phyloP scores from a whole-genome alignment of 192 early-diverging fungal genomes.

The Entrophospora sp. region DNA sequence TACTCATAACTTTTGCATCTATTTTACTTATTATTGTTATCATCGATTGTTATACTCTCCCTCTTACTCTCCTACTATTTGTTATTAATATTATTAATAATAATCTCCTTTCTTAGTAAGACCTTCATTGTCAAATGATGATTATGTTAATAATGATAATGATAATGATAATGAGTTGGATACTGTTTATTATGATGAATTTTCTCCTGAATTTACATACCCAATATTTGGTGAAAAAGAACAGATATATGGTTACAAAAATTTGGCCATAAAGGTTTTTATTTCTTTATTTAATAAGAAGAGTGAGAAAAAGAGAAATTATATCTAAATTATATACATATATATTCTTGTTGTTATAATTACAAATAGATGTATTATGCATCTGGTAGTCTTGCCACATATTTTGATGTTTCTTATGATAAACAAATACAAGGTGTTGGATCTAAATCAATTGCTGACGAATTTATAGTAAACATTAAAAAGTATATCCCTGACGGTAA shows the following conservation, averaged over 20 bases:
- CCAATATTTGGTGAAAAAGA: conserved; percentile 84
- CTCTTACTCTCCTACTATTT: no score
- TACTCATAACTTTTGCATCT: no score
- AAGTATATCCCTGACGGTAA: conserved; percentile 50
- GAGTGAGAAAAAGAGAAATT: no score
- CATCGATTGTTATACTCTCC: no score
- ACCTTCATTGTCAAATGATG: no score
- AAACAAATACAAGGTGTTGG: conserved; percentile 49
- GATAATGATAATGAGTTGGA: neutral
- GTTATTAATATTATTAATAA: no score
- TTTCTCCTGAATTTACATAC: conserved; percentile 74
- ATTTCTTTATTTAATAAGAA: no score
- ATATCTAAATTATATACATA: no score
- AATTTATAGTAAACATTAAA: conserved; percentile 50
- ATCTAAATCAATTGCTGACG: conserved; percentile 43
- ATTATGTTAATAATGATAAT: no score
- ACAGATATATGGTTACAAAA: conserved; percentile 84
- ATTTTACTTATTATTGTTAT: no score
- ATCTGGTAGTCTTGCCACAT: conserved; percentile 67
- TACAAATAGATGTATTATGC: conserved; percentile 59
- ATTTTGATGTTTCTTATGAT: conserved; percentile 57
- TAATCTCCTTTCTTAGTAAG: no score
- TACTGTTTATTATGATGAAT: neutral
- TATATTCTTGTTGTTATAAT: no score
- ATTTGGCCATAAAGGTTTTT: conserved; percentile 53